Percentiles rank a stretch among this genome's conserved stretches.
Conservation (phyloP, 345 rosid species). For the Salix brachista region DNA sequence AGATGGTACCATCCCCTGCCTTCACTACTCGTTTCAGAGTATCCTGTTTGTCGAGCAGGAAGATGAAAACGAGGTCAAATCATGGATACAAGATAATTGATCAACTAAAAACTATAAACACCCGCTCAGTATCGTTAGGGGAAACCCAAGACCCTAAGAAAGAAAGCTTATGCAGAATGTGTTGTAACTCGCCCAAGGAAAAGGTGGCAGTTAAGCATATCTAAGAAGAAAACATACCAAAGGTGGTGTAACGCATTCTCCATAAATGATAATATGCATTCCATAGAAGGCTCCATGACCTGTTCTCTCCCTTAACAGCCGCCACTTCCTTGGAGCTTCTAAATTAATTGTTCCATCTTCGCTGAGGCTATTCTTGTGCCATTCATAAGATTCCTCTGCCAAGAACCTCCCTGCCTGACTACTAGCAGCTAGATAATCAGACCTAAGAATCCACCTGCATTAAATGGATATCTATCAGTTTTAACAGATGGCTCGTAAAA, state of each 20-base stretch:
- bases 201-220: neutral
- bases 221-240: slow-evolving; percentile 51
- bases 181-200: neutral
- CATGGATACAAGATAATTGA: neutral
- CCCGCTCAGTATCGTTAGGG: neutral
- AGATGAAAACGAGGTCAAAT: neutral
- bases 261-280: slow-evolving; percentile 69
- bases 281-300: slow-evolving; percentile 92
- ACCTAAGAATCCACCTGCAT: slow-evolving; percentile 92
- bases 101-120: too few relatives aligned
- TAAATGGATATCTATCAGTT: slow-evolving; percentile 4
- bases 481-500: neutral
- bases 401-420: slow-evolving; percentile 67
- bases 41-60: slow-evolving; percentile 48
- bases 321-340: slow-evolving; percentile 90
- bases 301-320: slow-evolving; percentile 67
- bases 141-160: neutral
- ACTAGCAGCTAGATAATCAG: slow-evolving; percentile 69
- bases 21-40: slow-evolving; percentile 88
- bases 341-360: slow-evolving; percentile 79
- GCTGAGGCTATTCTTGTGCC: slow-evolving; percentile 66
- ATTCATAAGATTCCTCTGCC: slow-evolving; percentile 80
- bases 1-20: slow-evolving; percentile 84
- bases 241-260: slow-evolving; percentile 84
- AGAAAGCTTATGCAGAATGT: neutral